Evolutionary conservation across 768 basidiomycete species (phyloP).

Genomic region (Pholiota microspora): DNA sequence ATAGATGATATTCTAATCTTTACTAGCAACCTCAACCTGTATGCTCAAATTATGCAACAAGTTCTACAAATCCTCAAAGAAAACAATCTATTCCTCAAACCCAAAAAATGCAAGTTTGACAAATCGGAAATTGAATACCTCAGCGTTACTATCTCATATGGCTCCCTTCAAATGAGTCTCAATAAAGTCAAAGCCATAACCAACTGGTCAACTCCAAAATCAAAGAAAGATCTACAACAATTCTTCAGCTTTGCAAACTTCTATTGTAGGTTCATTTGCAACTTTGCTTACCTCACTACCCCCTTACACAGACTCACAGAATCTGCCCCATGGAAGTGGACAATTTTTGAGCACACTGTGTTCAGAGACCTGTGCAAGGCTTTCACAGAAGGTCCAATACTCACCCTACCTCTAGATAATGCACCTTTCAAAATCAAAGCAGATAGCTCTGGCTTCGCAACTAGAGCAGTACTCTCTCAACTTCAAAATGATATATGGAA

Average conservation of each 20-base stretch:
- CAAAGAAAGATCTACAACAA: conserved; percentile 28
- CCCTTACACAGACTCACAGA: conserved; percentile 17
- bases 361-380: conserved; percentile 5
- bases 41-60: not conserved
- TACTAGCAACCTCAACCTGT: conserved; percentile 13
- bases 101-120: conserved; percentile 38
- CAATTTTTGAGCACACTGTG: not conserved
- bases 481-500: conserved; percentile 23
- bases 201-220: conserved; percentile 29
- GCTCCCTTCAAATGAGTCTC: not conserved
- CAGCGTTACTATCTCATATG: conserved; percentile 11
- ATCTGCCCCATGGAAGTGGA: conserved; percentile 7
- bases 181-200: conserved; percentile 28
- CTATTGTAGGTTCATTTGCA: conserved; percentile 29
- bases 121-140: conserved; percentile 28
- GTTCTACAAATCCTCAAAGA: conserved; percentile 16
- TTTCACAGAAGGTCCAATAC: not conserved
- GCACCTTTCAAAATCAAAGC: conserved; percentile 12
- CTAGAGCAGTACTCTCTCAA: conserved; percentile 37
- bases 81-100: conserved; percentile 31
- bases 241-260: conserved; percentile 43
- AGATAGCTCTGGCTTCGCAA: conserved; percentile 39
- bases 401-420: conserved; percentile 1
- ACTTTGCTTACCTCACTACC: conserved; percentile 26
- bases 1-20: conserved; percentile 16